Percentiles rank a stretch among this genome's conserved stretches.
Evolutionary conservation across 179 eudicot species (phyloP).

Genomic region (Silene vulgaris): DNA sequence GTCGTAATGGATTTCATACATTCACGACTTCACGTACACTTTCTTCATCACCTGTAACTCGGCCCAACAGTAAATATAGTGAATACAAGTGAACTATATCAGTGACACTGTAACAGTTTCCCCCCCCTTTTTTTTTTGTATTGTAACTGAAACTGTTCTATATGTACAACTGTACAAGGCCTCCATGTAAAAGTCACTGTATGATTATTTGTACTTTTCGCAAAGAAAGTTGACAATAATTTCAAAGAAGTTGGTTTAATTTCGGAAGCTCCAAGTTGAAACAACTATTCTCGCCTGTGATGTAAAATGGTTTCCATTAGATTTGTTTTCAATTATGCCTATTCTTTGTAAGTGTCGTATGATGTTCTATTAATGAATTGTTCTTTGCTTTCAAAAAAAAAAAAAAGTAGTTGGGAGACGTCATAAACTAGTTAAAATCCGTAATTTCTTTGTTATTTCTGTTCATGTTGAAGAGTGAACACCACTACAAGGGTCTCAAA

Average conservation of each 20-base stretch:
- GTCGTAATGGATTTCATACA: neutral
- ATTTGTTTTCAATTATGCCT: no score
- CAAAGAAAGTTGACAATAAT: neutral
- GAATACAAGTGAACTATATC: neutral
- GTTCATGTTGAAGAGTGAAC: neutral
- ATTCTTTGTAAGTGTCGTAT: no score
- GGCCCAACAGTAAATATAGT: neutral
- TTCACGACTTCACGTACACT: neutral
- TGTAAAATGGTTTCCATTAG: no score
- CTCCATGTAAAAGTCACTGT: neutral
- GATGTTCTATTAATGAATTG: no score
- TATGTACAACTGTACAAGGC: constrained; percentile 17
- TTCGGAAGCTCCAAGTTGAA: neutral
- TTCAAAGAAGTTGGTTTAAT: neutral
- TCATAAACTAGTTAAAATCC: neutral
- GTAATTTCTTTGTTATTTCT: neutral
- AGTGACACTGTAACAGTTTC: neutral
- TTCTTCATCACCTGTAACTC: neutral
- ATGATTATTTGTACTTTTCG: constrained; percentile 1
- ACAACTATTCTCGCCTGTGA: no score
- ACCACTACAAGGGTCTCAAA: no score
- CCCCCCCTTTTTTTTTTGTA: neutral
- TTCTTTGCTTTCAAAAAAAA: no score
- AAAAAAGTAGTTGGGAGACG: no score
- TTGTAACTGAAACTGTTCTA: neutral